Conservation (phyloP, 2,329 filamentous ascomycete genomes). For the Dactylonectria macrodidyma region DNA sequence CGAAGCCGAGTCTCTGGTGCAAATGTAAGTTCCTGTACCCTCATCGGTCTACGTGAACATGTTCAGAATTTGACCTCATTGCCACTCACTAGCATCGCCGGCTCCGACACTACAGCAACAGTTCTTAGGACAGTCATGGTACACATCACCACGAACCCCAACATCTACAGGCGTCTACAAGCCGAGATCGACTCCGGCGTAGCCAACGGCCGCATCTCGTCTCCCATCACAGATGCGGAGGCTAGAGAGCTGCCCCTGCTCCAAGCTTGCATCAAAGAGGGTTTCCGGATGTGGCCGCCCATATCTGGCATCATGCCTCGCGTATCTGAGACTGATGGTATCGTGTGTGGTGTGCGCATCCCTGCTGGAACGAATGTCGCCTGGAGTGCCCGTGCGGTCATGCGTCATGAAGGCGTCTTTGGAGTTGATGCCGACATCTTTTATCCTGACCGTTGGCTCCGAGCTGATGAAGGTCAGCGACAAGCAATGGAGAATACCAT, state of each 20-base stretch:
- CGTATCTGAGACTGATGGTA: slow-evolving; percentile 14
- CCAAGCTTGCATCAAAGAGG: slow-evolving; percentile 18
- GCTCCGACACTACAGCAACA: slow-evolving; percentile 25
- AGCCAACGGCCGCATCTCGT: neutral
- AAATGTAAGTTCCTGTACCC: neutral
- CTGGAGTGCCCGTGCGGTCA: slow-evolving; percentile 18
- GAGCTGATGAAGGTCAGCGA: neutral
- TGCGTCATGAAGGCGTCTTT: slow-evolving; percentile 19
- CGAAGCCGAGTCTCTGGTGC: slow-evolving; percentile 19
- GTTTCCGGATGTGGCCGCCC: slow-evolving; percentile 26
- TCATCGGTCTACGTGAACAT: neutral
- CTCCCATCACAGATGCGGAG: slow-evolving; percentile 8
- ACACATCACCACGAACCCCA: slow-evolving; percentile 11
- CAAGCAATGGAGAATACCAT: slow-evolving; percentile 19
- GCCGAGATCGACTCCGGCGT: slow-evolving; percentile 18
- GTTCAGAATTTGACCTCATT: neutral
- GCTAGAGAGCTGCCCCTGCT: slow-evolving; percentile 16
- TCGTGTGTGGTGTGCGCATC: slow-evolving; percentile 13
- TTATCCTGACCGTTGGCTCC: slow-evolving; percentile 13
- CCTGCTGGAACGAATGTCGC: slow-evolving; percentile 22
- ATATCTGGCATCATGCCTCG: slow-evolving; percentile 17
- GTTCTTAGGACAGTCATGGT: slow-evolving; percentile 7
- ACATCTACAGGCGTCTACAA: slow-evolving; percentile 2
- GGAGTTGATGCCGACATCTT: slow-evolving; percentile 16
- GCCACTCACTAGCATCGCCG: slow-evolving; percentile 11